phyloP scores from a whole-genome alignment of 441 rosid genomes.

The Flueggea neowawraea region DNA sequence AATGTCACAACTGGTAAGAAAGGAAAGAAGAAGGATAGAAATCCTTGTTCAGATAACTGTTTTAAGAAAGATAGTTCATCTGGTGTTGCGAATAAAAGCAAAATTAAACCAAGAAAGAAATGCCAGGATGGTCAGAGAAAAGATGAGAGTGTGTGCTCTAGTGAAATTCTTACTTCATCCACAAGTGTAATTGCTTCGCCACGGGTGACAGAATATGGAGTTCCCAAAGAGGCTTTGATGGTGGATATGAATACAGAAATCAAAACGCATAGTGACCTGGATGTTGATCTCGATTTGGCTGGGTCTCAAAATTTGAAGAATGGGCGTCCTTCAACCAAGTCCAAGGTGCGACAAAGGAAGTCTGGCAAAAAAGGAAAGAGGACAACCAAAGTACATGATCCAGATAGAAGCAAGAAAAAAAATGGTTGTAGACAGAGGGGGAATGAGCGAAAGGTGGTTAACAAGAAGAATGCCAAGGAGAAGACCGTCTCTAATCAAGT shows the following conservation, averaged over 20 bases:
- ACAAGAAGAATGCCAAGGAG: conserved; percentile 34
- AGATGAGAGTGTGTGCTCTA: conserved; percentile 18
- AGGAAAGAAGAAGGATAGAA: conserved; percentile 53
- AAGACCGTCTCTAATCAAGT: conserved; percentile 27
- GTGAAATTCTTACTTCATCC: conserved; percentile 22
- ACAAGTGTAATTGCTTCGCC: conserved; percentile 27
- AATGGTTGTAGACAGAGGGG: conserved; percentile 27
- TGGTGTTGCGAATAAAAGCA: conserved; percentile 25
- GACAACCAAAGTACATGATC: conserved; percentile 40
- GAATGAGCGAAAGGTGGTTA: conserved; percentile 31
- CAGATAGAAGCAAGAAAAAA: conserved; percentile 39
- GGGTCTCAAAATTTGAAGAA: conserved; percentile 23
- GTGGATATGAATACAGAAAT: conserved; percentile 19
- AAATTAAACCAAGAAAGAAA: conserved; percentile 45
- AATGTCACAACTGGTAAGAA: conserved; percentile 26
- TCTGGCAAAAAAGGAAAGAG: conserved; percentile 43
- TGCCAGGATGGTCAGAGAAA: conserved; percentile 25
- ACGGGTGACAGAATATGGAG: conserved; percentile 23
- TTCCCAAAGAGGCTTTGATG: conserved; percentile 20
- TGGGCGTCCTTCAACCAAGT: conserved; percentile 31
- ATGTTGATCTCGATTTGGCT: conserved; percentile 15
- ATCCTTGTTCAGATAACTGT: conserved; percentile 22
- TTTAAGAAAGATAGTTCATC: conserved; percentile 29
- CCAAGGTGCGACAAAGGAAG: conserved; percentile 36
- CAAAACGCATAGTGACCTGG: conserved; percentile 16